Evolutionary conservation across 305 asterid genomes (phyloP), one percentile per base, ranked within the genome.

Genomic region (Lippia alba): DNA sequence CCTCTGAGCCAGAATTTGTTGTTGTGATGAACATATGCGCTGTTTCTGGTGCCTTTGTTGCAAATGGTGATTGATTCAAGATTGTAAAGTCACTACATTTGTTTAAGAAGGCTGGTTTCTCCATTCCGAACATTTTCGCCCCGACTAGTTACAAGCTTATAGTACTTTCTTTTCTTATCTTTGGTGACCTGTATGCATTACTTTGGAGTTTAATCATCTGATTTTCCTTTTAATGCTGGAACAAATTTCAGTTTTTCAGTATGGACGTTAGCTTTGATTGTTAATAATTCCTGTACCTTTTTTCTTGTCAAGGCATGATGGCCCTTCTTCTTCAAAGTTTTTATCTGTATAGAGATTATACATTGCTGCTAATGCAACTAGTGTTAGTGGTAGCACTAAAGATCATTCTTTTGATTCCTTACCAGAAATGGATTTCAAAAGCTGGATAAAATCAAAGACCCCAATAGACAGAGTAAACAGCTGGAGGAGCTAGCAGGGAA

Each of bases 361-460:
- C 30, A 45, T 49, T 75, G 30, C 69, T 61, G 17, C 54, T 66
- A 41, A 32, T 57, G 56, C 18, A 14, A 14, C 19, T 49, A 49
- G 55, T 49, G 8, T 49, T 15, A 49, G 19, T 49, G 19, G 19
- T 14, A 49, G 55, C 19, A 49, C n/a, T 49, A 8, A 51, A 8
- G 7, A 51, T 53, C 24, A 14, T 9, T 32, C 64, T 39, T 56
- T 67, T 61, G 4, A 12, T 73, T 61, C 30, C 57, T 67, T 8
- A 79, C 45, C 85, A 94, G 99, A 79, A 90, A 94, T 90, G 99
- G 99, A 71, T 94, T 94, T 79, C 98, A 92, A 76, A 94, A 94
- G 90, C 85, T 94, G 82, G 98, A 92, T 79, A 94, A 94, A 81
- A 83, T 94, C 76, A 94, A 94, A 78, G 99, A 94, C 79, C 81